Evolutionary conservation across 108 stramenopile genomes (phyloP).

Genomic region (Cyclotella sp.): DNA sequence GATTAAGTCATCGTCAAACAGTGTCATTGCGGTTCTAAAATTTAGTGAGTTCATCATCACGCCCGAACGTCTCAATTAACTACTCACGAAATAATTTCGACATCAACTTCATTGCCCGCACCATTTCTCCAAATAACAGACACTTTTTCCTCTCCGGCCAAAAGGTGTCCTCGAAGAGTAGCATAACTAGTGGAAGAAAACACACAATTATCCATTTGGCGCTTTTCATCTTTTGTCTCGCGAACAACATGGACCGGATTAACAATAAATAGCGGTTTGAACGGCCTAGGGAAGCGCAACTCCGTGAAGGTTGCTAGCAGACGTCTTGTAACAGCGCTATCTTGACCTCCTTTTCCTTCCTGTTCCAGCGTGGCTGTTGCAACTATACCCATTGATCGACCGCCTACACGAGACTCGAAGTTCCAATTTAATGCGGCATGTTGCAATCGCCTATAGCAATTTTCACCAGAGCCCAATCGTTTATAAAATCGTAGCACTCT

Average conservation of each 20-base stretch:
- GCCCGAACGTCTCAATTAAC: neutral
- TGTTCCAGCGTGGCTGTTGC: conserved; percentile 1
- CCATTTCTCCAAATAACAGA: conserved; percentile 29
- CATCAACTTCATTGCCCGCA: conserved; percentile 24
- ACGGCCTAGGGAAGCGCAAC: conserved; percentile 23
- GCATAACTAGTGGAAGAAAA: conserved; percentile 38
- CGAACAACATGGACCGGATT: conserved; percentile 42
- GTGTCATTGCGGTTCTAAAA: neutral
- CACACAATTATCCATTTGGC: neutral
- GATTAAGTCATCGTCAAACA: neutral
- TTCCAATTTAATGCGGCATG: conserved; percentile 35
- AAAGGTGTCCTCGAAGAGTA: conserved; percentile 38
- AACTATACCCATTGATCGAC: conserved; percentile 31
- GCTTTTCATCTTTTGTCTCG: conserved; percentile 16
- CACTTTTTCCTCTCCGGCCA: conserved; percentile 48
- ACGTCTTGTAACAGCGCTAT: neutral
- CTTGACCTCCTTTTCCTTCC: neutral
- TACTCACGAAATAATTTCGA: conserved; percentile 41
- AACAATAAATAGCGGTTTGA: conserved; percentile 37
- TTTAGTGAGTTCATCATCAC: neutral
- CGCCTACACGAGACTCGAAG: conserved; percentile 31
- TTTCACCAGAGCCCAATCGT: conserved; percentile 29
- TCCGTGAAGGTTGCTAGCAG: conserved; percentile 38
- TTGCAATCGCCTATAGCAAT: conserved; percentile 29
- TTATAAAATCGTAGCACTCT: conserved; percentile 40